Conservation (phyloP, 2,329 filamentous ascomycete genomes). For the Pseudonectria foliicola region DNA sequence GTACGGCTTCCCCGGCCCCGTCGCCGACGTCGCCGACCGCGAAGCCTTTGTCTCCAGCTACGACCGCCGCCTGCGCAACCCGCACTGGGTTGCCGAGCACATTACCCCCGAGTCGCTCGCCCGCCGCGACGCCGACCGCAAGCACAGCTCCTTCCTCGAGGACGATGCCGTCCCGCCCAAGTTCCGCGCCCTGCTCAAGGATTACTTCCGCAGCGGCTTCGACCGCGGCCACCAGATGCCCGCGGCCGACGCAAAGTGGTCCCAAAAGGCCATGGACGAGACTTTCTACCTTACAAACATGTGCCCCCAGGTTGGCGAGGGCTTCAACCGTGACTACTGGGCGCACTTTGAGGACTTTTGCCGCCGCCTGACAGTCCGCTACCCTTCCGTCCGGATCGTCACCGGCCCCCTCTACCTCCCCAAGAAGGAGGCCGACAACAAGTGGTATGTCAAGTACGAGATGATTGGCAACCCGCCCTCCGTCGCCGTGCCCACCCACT, state of each 20-base stretch:
- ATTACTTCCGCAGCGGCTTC: conserved; percentile 93
- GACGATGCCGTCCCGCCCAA: conserved; percentile 71
- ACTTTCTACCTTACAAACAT: conserved; percentile 94
- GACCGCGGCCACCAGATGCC: conserved; percentile 96
- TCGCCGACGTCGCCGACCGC: conserved; percentile 73
- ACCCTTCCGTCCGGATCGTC: conserved; percentile 83
- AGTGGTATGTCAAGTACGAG: conserved; percentile 94
- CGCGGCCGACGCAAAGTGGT: conserved; percentile 94
- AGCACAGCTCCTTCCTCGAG: conserved; percentile 76
- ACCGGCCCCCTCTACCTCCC: conserved; percentile 93
- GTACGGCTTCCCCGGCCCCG: conserved; percentile 87
- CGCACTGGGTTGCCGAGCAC: conserved; percentile 92
- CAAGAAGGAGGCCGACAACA: conserved; percentile 75
- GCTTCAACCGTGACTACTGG: conserved; percentile 99
- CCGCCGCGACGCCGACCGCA: conserved; percentile 69
- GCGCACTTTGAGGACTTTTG: conserved; percentile 98
- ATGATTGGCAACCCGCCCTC: conserved; percentile 90
- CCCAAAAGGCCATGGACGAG: conserved; percentile 86
- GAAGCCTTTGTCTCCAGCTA: conserved; percentile 76
- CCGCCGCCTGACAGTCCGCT: conserved; percentile 68
- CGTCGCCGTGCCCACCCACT: conserved; percentile 94
- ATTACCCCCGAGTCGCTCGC: conserved; percentile 84
- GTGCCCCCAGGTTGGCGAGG: conserved; percentile 96
- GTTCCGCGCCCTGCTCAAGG: conserved; percentile 84
- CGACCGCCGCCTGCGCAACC: conserved; percentile 86